Evolutionary conservation across 163 green algal genomes (phyloP).

Genomic region (Trebouxia gelatinosa): DNA sequence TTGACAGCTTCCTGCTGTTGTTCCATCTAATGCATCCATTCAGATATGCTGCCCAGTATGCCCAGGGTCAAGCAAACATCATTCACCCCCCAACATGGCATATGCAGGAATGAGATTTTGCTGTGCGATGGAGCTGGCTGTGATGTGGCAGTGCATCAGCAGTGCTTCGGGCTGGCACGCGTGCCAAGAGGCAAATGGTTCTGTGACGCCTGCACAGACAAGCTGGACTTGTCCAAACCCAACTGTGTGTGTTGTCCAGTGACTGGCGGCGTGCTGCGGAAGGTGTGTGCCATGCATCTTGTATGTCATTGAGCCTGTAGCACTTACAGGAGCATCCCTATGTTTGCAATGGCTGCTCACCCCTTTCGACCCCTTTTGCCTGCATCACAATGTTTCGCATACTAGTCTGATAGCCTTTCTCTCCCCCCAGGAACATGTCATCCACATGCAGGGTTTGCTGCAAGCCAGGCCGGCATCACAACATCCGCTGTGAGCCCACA

Average conservation of each 20-base stretch:
- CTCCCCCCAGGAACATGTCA: too few species aligned
- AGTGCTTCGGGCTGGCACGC: constrained; percentile 42
- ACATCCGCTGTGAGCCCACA: too few species aligned
- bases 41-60: not conserved
- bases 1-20: too few species aligned
- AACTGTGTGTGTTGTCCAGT: constrained; percentile 45
- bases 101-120: constrained; percentile 45
- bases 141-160: constrained; percentile 43
- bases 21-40: too few species aligned
- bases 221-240: constrained; percentile 25
- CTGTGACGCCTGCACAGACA: constrained; percentile 40
- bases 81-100: not conserved
- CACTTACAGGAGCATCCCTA: too few species aligned
- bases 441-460: too few species aligned
- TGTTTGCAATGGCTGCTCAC: not conserved
- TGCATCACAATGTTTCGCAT: not conserved
- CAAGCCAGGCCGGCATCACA: too few species aligned
- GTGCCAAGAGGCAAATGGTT: constrained; percentile 45
- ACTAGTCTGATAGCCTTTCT: too few species aligned
- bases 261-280: constrained; percentile 36
- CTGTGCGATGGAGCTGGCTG: constrained; percentile 49
- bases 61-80: not conserved
- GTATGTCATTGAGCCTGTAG: not conserved
- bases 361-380: not conserved
- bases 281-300: constrained; percentile 26